These are phyloP conservation scores for Pichia manshurica DNA, from an alignment of 805 yeast genomes.

Conservation along the genomic window DNA sequence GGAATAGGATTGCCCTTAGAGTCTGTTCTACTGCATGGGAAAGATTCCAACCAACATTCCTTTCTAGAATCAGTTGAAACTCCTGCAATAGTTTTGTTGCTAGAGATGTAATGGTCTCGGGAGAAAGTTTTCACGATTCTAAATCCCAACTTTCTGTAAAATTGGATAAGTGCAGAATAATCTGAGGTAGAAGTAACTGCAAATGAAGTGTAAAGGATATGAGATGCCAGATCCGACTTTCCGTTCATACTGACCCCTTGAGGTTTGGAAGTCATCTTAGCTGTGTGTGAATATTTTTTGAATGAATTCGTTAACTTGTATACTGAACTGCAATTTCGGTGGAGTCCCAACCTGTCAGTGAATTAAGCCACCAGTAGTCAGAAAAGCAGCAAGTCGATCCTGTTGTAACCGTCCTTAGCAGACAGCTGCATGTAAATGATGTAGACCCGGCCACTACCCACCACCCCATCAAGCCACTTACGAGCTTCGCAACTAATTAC, in stretches of 20 bases:
- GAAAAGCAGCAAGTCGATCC: no score
- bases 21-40: constrained; percentile 38
- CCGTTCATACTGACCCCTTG: background rate
- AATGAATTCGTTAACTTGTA: no score
- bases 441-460: background rate
- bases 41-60: constrained; percentile 70
- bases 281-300: background rate
- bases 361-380: no score
- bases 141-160: constrained; percentile 60
- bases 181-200: constrained; percentile 45
- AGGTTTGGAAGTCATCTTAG: background rate
- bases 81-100: constrained; percentile 31
- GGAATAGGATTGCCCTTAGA: constrained; percentile 22
- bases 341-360: no score
- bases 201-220: constrained; percentile 53
- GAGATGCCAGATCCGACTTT: constrained; percentile 13
- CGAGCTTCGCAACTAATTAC: background rate
- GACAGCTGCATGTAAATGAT: no score
- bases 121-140: constrained; percentile 53
- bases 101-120: constrained; percentile 32
- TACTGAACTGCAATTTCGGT: no score
- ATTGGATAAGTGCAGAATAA: constrained; percentile 45
- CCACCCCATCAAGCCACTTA: background rate
- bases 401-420: no score
- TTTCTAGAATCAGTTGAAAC: constrained; percentile 59